phyloP scores from a whole-genome alignment of 768 basidiomycete genomes.

The Lentinula edodes region DNA sequence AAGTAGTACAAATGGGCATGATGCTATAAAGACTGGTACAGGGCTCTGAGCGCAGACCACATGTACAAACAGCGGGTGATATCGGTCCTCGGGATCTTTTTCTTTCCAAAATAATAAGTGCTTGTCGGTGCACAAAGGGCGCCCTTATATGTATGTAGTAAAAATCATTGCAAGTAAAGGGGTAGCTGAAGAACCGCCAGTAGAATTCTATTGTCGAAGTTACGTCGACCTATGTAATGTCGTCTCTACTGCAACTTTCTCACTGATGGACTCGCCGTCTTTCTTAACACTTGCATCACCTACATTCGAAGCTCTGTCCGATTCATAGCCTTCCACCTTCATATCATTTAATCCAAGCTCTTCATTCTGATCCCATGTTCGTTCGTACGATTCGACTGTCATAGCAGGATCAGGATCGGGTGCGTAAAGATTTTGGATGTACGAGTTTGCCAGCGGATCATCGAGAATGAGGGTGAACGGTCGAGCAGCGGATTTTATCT shows the following conservation, averaged over 20 bases:
- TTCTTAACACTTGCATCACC: background rate
- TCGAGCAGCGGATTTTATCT: constrained; percentile 74
- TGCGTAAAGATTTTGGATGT: constrained; percentile 95
- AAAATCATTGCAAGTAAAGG: too few species aligned
- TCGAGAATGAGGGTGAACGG: constrained; percentile 93
- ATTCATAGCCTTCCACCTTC: constrained; percentile 71
- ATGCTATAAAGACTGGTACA: background rate
- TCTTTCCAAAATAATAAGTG: too few species aligned
- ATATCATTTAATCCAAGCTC: constrained; percentile 91
- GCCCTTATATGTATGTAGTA: too few species aligned
- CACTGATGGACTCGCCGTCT: background rate
- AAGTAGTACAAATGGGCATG: constrained; percentile 82
- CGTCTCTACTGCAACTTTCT: background rate
- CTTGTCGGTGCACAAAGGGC: too few species aligned
- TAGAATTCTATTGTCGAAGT: too few species aligned
- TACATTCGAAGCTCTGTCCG: constrained; percentile 22
- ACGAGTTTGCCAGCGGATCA: constrained; percentile 93
- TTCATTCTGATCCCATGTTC: constrained; percentile 89
- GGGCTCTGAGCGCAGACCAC: too few species aligned
- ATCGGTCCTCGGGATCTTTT: too few species aligned
- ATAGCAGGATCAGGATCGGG: constrained; percentile 97
- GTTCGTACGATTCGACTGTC: constrained; percentile 75
- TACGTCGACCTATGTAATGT: background rate
- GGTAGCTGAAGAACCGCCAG: too few species aligned
- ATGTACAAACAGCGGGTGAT: too few species aligned